Conservation (phyloP, 129 eudicot genomes). For the Calendula officinalis region DNA sequence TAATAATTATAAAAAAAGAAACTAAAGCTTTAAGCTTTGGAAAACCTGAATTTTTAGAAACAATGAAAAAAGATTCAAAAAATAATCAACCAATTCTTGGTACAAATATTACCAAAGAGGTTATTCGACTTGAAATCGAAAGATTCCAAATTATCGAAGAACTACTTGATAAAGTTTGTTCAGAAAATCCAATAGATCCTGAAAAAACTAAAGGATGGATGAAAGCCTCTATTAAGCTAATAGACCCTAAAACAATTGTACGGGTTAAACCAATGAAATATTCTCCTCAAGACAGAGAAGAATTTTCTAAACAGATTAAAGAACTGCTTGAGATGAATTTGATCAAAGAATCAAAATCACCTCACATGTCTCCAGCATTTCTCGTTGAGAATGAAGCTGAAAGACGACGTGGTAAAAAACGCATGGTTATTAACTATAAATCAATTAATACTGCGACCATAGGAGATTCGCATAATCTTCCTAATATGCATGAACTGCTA, state of each 20-base stretch:
- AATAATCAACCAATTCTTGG: not conserved
- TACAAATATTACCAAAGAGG: not conserved
- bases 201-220: not conserved
- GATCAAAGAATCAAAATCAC: not conserved
- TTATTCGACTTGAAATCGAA: not conserved
- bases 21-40: not conserved
- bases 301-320: not conserved
- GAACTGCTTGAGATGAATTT: not conserved
- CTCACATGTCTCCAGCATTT: not conserved
- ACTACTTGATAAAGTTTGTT: not conserved
- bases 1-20: not conserved
- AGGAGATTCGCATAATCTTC: conserved; percentile 3
- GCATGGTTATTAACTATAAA: conserved; percentile 2
- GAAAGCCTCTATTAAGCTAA: not conserved
- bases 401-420: not conserved
- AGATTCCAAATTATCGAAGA: not conserved
- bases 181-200: not conserved
- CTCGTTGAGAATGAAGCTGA: conserved; percentile 2
- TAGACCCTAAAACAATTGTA: not conserved
- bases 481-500: not conserved
- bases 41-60: no score
- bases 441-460: not conserved
- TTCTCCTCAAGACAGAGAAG: not conserved
- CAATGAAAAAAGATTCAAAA: no score
- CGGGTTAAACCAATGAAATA: conserved; percentile 1